Percentiles rank a stretch among this genome's conserved stretches.
These are phyloP conservation scores for Collybia sp. DNA, from an alignment of 768 basidiomycete species.

Conservation along the genomic window DNA sequence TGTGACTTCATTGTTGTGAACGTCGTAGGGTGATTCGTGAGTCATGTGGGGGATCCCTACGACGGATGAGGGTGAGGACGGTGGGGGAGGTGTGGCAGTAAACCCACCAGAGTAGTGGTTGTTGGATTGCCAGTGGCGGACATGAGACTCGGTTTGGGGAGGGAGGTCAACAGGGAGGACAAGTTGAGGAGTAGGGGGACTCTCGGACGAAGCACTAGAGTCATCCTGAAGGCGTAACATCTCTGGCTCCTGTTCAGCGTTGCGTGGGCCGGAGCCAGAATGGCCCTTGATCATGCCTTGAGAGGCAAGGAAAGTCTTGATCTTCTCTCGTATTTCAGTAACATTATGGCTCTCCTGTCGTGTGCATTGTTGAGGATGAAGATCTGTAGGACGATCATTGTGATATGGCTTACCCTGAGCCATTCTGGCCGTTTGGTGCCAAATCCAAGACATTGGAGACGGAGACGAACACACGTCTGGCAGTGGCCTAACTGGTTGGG, in stretches of 20 bases:
- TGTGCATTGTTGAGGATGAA: slow-evolving; percentile 7
- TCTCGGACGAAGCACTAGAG: slow-evolving; percentile 29
- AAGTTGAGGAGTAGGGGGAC: slow-evolving; percentile 25
- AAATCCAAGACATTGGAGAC: slow-evolving; percentile 82
- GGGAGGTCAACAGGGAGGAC: background rate
- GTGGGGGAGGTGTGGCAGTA: slow-evolving; percentile 19
- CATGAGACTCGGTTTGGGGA: no score
- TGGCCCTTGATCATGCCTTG: slow-evolving; percentile 92
- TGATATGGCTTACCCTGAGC: slow-evolving; percentile 57
- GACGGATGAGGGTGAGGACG: slow-evolving; percentile 9
- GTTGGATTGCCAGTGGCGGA: background rate
- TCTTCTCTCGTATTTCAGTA: slow-evolving; percentile 65
- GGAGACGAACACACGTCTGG: slow-evolving; percentile 72
- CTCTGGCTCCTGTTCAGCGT: slow-evolving; percentile 49
- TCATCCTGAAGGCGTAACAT: slow-evolving; percentile 50
- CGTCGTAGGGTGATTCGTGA: slow-evolving; percentile 9
- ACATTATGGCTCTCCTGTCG: slow-evolving; percentile 67
- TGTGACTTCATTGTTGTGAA: slow-evolving; percentile 8
- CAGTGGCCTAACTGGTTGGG: slow-evolving; percentile 58
- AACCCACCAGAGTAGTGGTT: slow-evolving; percentile 9
- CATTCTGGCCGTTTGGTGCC: slow-evolving; percentile 84
- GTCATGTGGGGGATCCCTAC: slow-evolving; percentile 11
- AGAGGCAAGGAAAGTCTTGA: slow-evolving; percentile 72
- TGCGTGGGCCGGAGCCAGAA: slow-evolving; percentile 62
- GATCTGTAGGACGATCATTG: background rate